Conservation (phyloP, 2,329 filamentous ascomycete genomes). For the Monosporascus sp. region DNA sequence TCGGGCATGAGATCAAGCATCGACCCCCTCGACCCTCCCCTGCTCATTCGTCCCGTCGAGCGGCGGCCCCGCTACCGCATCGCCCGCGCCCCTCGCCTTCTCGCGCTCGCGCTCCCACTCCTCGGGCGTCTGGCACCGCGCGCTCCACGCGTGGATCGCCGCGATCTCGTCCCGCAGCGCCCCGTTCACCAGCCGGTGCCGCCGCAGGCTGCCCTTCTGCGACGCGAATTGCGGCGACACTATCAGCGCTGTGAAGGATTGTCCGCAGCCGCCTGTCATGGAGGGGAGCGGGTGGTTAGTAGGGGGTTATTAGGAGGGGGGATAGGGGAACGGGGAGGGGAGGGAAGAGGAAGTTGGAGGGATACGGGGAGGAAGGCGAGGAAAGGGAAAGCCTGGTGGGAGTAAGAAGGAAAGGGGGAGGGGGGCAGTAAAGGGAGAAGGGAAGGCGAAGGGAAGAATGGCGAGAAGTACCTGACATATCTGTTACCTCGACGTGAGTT, state of each 20-base stretch:
- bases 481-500: slow-evolving; percentile 78
- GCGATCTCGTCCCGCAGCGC: slow-evolving; percentile 83
- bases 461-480: slow-evolving; percentile 72
- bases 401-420: slow-evolving; percentile 12
- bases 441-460: slow-evolving; percentile 3
- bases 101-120: slow-evolving; percentile 66
- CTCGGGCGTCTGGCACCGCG: slow-evolving; percentile 86
- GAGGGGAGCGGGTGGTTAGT: background rate
- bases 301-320: no score
- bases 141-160: slow-evolving; percentile 89
- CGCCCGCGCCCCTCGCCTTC: background rate
- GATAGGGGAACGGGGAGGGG: no score
- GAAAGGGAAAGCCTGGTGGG: slow-evolving; percentile 2
- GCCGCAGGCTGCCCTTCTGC: slow-evolving; percentile 66
- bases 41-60: slow-evolving; percentile 37
- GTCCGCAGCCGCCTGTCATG: slow-evolving; percentile 53
- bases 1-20: slow-evolving; percentile 16
- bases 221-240: slow-evolving; percentile 64
- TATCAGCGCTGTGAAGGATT: slow-evolving; percentile 55
- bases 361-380: background rate
- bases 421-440: slow-evolving; percentile 1
- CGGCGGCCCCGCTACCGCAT: slow-evolving; percentile 27
- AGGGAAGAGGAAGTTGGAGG: no score
- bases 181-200: slow-evolving; percentile 80
- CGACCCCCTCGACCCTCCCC: slow-evolving; percentile 37